Evolutionary conservation across 805 yeast genomes (phyloP), one percentile per base, ranked within the genome.

Genomic region (Kregervanrija pseudodelftensis): DNA sequence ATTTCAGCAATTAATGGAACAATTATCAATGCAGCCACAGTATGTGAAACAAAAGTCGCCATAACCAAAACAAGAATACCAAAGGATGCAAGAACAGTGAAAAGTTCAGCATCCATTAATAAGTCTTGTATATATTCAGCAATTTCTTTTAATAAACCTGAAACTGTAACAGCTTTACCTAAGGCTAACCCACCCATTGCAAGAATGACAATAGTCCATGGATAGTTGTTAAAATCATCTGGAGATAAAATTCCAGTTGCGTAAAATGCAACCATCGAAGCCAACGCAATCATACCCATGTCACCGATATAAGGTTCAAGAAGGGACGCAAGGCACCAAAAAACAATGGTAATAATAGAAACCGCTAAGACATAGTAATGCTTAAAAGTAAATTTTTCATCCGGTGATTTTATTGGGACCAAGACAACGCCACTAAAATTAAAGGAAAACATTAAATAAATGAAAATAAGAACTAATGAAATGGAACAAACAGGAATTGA

Each of bases 121-220:
- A 74, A 66, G 2, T 64, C 57, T 57, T 85, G 88, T 47, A 93
- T 85, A 1, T 70, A 61, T 3, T 66, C 52, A 0, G 99, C 98
- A 48, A 90, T 82, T 0, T 91, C 81, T 7, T 79, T 73, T 45
- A 91, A 72, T 45, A 91, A 69, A 0, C 98, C 98, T 1, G 96
- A 87, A 8, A 93, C 82, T 1, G 95, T 80, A 1, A 91, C 98
- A 0, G 96, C 96, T 61, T 88, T 89, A 45, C 99, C 99, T 42
- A 91, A 70, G 0, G 96, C 95, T 42, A 91, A 77, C 49, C 99
- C 99, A 31, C 99, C 99, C 99, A 91, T 93, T 4, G 98, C 97
- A 50, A 91, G 72, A 38, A 91, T 79, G 9, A 93, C 93, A 55
- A 91, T 93, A 4, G 95, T 89, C 99, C 99, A 91, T 51, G 95